Base-by-base conservation (phyloP, 345 rosid species). In the Citrus glauca region DNA sequence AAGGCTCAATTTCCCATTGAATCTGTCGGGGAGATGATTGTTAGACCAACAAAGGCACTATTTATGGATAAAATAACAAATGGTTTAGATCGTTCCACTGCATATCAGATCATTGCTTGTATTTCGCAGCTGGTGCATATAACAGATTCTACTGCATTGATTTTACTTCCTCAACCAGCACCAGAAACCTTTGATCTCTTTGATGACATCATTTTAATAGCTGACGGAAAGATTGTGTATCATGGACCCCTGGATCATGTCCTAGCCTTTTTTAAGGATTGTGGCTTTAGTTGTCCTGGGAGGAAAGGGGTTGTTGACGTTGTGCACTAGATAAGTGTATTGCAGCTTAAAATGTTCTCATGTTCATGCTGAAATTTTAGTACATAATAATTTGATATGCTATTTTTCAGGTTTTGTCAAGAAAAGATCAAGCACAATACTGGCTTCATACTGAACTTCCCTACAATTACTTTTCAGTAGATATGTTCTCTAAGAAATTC, bases 11-110 rank as follows among this genome's bases (percentile, higher is more conserved):
- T 50, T 48, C 50, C 7, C 6, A 63, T n/a, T 2, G 9, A 24
- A 5, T 40, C 7, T 76, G 70, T 76, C 84, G 86, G 89, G 7
- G 89, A 88, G 72, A 79, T 86, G 81, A 53, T 88, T 78, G 88
- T 83, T 0, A 87, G 91, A 35, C 87, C 87, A 5, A 85, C 87
- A 0, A 82, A 81, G 40, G 86, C 86, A 1, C 75, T 85, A 20
- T 85, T 88, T 82, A 88, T 88, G 89, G 87, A 88, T 42, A 89
- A 88, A 77, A 86, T 88, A 59, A 85, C 88, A 22, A 88, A 88
- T 6, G 91, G 89, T 27, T 76, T 88, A 27, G 91, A 88, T 77
- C 85, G 88, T 48, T 83, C 88, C 17, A 88, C 91, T 0, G 81
- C 88, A 5, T 88, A 78, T 81, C 89, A 88, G 68, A 85, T 85